These are phyloP conservation scores for Malania oleifera DNA, from an alignment of 164 flowering plant species.

Conservation along the genomic window DNA sequence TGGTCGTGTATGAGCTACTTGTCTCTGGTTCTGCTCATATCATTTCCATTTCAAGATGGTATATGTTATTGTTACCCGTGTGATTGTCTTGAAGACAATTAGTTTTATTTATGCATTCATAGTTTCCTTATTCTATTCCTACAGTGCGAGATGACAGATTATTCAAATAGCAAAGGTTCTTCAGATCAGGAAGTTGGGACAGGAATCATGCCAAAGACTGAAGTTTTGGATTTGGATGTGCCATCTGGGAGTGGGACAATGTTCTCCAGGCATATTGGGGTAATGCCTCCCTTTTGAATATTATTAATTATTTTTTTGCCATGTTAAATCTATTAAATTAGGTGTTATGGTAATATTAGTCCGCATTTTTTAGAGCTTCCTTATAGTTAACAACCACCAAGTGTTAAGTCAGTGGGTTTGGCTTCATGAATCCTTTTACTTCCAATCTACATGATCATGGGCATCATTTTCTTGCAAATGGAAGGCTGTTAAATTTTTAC, in stretches of 20 bases:
- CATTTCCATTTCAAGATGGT: slow-evolving; percentile 5
- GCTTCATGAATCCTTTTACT: too few relatives aligned
- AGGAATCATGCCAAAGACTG: slow-evolving; percentile 27
- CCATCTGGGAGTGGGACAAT: slow-evolving; percentile 18
- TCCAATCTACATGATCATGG: too few relatives aligned
- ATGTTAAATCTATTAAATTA: background rate
- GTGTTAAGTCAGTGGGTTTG: too few relatives aligned
- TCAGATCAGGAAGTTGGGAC: slow-evolving; percentile 18
- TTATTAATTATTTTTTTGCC: background rate
- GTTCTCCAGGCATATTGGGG: slow-evolving; percentile 29
- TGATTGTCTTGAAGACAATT: background rate
- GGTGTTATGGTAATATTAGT: background rate
- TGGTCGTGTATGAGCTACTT: background rate
- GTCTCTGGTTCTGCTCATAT: background rate
- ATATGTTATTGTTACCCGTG: background rate
- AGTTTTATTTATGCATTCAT: background rate
- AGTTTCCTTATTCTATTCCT: background rate
- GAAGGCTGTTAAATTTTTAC: too few relatives aligned
- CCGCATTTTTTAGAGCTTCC: too few relatives aligned
- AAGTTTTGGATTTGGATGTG: slow-evolving; percentile 26
- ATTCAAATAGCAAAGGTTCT: slow-evolving; percentile 19
- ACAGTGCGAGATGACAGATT: slow-evolving; percentile 1
- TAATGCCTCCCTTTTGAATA: slow-evolving; percentile 10
- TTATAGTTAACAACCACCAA: too few relatives aligned
- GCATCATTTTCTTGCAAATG: too few relatives aligned